Evolutionary conservation across 2,329 filamentous ascomycete genomes (phyloP).

Genomic region (Pseudocercospora fuligena): DNA sequence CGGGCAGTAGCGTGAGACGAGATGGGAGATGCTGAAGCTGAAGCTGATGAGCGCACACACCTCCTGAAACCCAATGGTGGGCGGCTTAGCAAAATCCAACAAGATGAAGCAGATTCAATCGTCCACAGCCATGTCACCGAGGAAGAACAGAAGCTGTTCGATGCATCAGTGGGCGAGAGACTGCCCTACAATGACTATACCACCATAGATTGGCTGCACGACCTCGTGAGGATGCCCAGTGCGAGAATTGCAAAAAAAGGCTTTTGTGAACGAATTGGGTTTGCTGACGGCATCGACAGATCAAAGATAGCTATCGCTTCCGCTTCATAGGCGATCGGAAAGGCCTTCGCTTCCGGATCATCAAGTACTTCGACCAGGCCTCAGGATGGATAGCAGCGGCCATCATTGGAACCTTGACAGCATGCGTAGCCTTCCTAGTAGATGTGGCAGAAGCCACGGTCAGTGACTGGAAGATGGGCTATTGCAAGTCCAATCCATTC

Average conservation of each 20-base stretch:
- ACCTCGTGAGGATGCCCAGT: slow-evolving; percentile 48
- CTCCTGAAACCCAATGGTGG: slow-evolving; percentile 39
- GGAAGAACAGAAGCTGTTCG: slow-evolving; percentile 54
- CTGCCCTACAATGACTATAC: slow-evolving; percentile 66
- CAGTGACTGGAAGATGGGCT: slow-evolving; percentile 63
- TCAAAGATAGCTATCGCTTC: slow-evolving; percentile 62
- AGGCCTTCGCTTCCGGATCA: slow-evolving; percentile 48
- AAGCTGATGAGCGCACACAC: slow-evolving; percentile 40
- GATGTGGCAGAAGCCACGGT: slow-evolving; percentile 60
- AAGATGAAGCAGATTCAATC: slow-evolving; percentile 50
- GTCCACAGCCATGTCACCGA: slow-evolving; percentile 51
- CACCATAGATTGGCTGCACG: slow-evolving; percentile 67
- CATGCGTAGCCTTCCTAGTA: slow-evolving; percentile 60
- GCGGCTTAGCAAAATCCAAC: slow-evolving; percentile 24
- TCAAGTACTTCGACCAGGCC: slow-evolving; percentile 54
- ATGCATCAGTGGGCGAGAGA: slow-evolving; percentile 58
- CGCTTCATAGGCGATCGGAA: slow-evolving; percentile 50
- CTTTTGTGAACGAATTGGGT: slow-evolving; percentile 34
- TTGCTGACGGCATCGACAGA: slow-evolving; percentile 20
- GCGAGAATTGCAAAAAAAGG: too few species aligned
- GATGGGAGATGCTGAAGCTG: slow-evolving; percentile 6
- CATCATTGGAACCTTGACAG: slow-evolving; percentile 60
- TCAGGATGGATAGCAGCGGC: slow-evolving; percentile 63
- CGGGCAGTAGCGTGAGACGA: slow-evolving; percentile 7
- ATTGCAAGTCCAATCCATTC: slow-evolving; percentile 54